Conservation (phyloP, 441 rosid genomes). For the Jatropha podagrica region DNA sequence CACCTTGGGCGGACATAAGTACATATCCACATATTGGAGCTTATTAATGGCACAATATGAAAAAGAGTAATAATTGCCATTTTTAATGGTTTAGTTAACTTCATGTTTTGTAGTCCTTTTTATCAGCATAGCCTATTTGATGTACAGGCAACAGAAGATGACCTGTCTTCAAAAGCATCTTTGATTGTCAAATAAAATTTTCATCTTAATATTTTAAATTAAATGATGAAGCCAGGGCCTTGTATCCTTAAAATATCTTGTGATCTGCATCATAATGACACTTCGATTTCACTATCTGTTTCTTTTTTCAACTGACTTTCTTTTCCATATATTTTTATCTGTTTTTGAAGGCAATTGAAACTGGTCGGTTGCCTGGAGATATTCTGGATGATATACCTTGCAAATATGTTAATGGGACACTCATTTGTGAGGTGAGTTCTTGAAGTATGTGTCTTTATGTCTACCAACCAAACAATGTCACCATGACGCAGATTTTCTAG, state of each 20-base stretch:
- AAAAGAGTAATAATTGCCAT: not conserved
- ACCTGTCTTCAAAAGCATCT: not conserved
- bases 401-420: conserved; percentile 74
- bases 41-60: not conserved
- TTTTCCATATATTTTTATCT: conserved; percentile 15
- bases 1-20: not conserved
- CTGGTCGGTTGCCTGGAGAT: conserved; percentile 89
- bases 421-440: conserved; percentile 78
- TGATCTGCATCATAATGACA: not conserved
- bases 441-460: conserved; percentile 2
- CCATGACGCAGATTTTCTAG: not conserved
- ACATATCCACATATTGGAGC: not conserved
- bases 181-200: not conserved
- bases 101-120: not conserved
- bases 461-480: not conserved
- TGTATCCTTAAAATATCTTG: not conserved
- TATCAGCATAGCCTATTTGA: not conserved
- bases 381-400: conserved; percentile 73
- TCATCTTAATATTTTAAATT: not conserved
- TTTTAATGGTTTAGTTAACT: not conserved
- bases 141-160: not conserved
- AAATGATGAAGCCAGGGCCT: not conserved
- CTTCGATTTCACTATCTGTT: not conserved
- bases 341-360: conserved; percentile 74
- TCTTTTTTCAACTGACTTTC: not conserved